Percentiles rank a stretch among this genome's conserved stretches.
phyloP scores from a whole-genome alignment of 2,329 filamentous ascomycete species.

The Ophioceras dolichostomum region DNA sequence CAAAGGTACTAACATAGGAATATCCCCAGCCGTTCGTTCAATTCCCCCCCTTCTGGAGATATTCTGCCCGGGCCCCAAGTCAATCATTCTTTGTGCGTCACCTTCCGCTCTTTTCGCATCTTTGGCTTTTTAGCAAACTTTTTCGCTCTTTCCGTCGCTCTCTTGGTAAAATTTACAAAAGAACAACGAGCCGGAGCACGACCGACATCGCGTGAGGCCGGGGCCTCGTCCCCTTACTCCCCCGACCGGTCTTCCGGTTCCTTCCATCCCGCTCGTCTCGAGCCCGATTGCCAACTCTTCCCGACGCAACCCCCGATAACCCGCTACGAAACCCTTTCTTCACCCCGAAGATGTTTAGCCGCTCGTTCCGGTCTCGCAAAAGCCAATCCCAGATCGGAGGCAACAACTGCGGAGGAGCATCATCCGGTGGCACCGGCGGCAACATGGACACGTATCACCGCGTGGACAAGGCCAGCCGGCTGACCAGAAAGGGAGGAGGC shows the following conservation, averaged over 20 bases:
- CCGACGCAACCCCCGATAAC: slow-evolving; percentile 1
- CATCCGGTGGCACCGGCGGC: slow-evolving; percentile 8
- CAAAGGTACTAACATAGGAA: slow-evolving; percentile 41
- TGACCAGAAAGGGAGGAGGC: slow-evolving; percentile 45
- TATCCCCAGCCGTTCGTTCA: slow-evolving; percentile 39
- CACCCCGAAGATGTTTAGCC: slow-evolving; percentile 70
- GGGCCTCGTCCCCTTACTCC: slow-evolving; percentile 19
- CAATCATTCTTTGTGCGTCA: slow-evolving; percentile 32
- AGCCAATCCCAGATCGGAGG: slow-evolving; percentile 17
- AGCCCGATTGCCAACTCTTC: slow-evolving; percentile 4
- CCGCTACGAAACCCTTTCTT: neutral
- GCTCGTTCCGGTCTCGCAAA: slow-evolving; percentile 73
- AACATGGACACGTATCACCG: slow-evolving; percentile 33
- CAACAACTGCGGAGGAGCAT: too few relatives aligned
- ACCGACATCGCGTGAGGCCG: slow-evolving; percentile 6
- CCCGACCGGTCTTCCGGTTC: slow-evolving; percentile 13
- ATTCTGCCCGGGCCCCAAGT: slow-evolving; percentile 43
- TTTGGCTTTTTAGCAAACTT: slow-evolving; percentile 18
- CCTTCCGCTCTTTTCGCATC: slow-evolving; percentile 18
- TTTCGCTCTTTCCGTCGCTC: slow-evolving; percentile 43
- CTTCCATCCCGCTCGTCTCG: slow-evolving; percentile 11
- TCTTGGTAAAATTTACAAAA: too few relatives aligned
- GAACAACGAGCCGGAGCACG: too few relatives aligned
- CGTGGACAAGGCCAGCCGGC: slow-evolving; percentile 77
- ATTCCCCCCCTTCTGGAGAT: slow-evolving; percentile 20